Base-by-base conservation (phyloP, 2,329 filamentous ascomycete species). In the Leptodontidium sp. region DNA sequence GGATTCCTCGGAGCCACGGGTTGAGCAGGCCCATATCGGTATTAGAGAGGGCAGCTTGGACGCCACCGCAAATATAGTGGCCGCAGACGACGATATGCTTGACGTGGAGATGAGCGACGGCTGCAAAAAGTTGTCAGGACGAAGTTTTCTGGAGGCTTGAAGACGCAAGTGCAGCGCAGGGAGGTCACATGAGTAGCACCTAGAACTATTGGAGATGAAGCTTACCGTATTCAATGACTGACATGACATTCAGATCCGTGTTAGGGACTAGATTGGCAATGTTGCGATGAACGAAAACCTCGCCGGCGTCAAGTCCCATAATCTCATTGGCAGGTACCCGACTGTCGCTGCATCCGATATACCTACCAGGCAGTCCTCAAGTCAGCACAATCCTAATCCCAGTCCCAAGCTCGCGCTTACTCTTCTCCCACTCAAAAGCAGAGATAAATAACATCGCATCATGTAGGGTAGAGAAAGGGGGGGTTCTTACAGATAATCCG, bases 251-350 rank as follows among this genome's bases (percentile, higher is more conserved):
- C 77, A 97, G 86, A 79, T 98, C 94, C 72, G 89, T 90, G 78
- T 90, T 88, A 82, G 89, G 89, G 67, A 97, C 86, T 73, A 97
- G 86, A 84, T 97, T 97, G 82, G 93, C 94, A 80, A 97, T 97
- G 84, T 98, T 97, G 81, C 94, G 92, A 85, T 97, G 93, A 74
- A 97, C 91, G 80, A 97, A 98, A 76, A 95, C 91, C 81, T 97
- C 93, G 74, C 94, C 94, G n/a, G 94, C 93, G 77, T 91, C 85
- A 67, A 95, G 87, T 73, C 92, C 91, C 58, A 93, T 89, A 79
- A 98, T 90, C 77, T 92, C 92, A 77, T 94, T 95, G 76, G 95
- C 94, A n/a, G 94, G 94, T 78, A 95, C 93, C 73, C 94, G 92
- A 50, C 90, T 93, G 84, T 97, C 94, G 80, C 91, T 91, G 85